Evolutionary conservation across 1,284 basidiomycete species (phyloP).

Genomic region (Rhodofomes roseus): DNA sequence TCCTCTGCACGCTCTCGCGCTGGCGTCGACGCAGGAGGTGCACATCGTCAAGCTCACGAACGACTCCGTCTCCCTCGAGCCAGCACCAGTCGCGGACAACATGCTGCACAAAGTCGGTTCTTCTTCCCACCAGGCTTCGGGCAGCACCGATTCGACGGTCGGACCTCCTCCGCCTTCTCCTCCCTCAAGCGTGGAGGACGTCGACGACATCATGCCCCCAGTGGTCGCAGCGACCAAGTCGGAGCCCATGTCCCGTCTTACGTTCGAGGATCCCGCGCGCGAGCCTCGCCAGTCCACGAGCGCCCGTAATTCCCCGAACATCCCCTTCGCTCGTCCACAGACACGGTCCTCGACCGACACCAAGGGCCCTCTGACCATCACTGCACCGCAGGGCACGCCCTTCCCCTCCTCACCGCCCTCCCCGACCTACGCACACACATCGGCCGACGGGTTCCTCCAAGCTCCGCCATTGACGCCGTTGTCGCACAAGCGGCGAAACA

Average conservation of each 20-base stretch:
- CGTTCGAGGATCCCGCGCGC: slow-evolving; percentile 33
- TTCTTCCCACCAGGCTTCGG: slow-evolving; percentile 17
- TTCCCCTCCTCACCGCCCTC: slow-evolving; percentile 19
- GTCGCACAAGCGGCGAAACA: slow-evolving; percentile 52
- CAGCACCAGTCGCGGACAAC: slow-evolving; percentile 35
- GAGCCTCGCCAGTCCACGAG: slow-evolving; percentile 25
- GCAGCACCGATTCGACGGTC: slow-evolving; percentile 25
- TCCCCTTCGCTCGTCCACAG: slow-evolving; percentile 8
- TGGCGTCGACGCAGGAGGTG: slow-evolving; percentile 36
- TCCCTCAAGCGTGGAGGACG: slow-evolving; percentile 52
- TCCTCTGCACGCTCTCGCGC: slow-evolving; percentile 31
- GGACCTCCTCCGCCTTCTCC: slow-evolving; percentile 67
- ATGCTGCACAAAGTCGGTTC: slow-evolving; percentile 36
- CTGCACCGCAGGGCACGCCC: slow-evolving; percentile 14
- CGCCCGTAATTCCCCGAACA: slow-evolving; percentile 17
- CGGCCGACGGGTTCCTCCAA: slow-evolving; percentile 50
- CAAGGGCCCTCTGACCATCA: slow-evolving; percentile 27
- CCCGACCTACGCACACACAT: slow-evolving; percentile 26
- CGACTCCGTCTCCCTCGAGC: slow-evolving; percentile 40
- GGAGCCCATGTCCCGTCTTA: slow-evolving; percentile 16
- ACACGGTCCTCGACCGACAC: slow-evolving; percentile 48
- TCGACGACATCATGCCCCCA: slow-evolving; percentile 22
- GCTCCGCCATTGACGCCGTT: slow-evolving; percentile 34
- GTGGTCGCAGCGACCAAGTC: slow-evolving; percentile 13
- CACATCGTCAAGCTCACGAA: slow-evolving; percentile 51